Base-by-base conservation (phyloP, 139 green algal genomes). In the Picochlorum sp. region DNA sequence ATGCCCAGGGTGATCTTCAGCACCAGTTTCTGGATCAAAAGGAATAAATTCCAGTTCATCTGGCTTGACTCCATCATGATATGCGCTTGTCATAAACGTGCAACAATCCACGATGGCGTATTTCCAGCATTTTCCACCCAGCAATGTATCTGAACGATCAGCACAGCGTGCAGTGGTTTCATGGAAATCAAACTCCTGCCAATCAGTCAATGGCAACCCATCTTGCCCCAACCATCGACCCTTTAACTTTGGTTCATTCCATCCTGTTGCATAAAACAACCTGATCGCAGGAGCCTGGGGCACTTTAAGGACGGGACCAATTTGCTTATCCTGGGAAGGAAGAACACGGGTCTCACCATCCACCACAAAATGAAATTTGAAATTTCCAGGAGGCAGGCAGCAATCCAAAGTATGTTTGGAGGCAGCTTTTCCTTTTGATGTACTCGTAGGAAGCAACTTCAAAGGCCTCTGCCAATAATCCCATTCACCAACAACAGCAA, bases 241-340 rank as follows among this genome's bases (percentile, higher is more conserved):
- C 26, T 71, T 68, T 46, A 87, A 47, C 6, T 60, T 62, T 15
- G 80, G 68, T 3, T 69, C 21, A 3, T 65, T 13, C 81, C 81
- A 87, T 28, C 79, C 79, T 11, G 81, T 86, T 20, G 69, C 73
- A 47, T 87, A 87, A 64, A 79, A 80, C 28, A 87, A 60, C 28
- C 69, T 68, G 46, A 82, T 82, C 0, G 79, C 80, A 9, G 68
- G 67, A 0, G 79, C 58, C 0, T 18, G 45, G 6, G 67, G 9
- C n/a, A 85, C 75, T 16, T 52, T 23, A 1, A 83, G 54, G 56
- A 69, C 58, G 68, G 84, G 79, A 54, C 63, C 76, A 26, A 79
- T 49, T 6, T 76, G 63, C 4, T 74, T 74, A 26, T 77, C 52
- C 11, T 70, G 69, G 45, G 79, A 71, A 7, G 56, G 62, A 10